Base-by-base conservation (phyloP, 345 rosid genomes). In the Cardamine occulta region DNA sequence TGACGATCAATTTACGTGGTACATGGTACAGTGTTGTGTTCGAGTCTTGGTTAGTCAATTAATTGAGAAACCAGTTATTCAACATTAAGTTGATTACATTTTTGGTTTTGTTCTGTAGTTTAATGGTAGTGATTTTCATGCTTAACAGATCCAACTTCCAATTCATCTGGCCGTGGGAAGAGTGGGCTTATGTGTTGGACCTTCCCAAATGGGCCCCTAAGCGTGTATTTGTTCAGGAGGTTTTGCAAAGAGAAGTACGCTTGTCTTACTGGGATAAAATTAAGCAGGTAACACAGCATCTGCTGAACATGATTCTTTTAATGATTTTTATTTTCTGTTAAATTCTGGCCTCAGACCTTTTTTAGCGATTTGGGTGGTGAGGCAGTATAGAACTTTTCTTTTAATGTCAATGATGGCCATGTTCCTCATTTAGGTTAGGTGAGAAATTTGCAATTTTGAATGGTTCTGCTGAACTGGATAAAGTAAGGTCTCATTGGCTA, bases 161-260 rank as follows among this genome's bases (percentile, higher is more conserved):
- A 71, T 93, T 92, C 83, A 93, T 93, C 73, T 95, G 99, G 99
- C 99, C 99, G 9, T 95, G 99, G 99, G 99, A 95, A 80, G 99
- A 95, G 79, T 95, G 99, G 99, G 97, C 91, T 63, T 86, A 85
- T 85, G 99, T 95, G 70, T 77, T 95, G 74, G 96, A 87, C 78
- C 96, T 95, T 63, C 98, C 98, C 75, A 89, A 88, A 79, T 95
- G 99, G 99, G 98, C 96, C 29, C 99, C 99, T 39, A 93, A 95
- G 80, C 97, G 96, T 31, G 94, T 88, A 23, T 95, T 95, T 86
- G 99, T 95, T 68, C 96, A 89, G 85, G 99, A 95, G 81, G 96
- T 95, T 74, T 73, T 95, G 86, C 97, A 95, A 83, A 89, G 99
- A 83, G 99, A 95, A 90, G 85, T 89, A 23, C 98, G 98, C 49